Evolutionary conservation across 2,329 filamentous ascomycete species (phyloP), one percentile per base, ranked within the genome.

Genomic region (Harringtonia lauricola): DNA sequence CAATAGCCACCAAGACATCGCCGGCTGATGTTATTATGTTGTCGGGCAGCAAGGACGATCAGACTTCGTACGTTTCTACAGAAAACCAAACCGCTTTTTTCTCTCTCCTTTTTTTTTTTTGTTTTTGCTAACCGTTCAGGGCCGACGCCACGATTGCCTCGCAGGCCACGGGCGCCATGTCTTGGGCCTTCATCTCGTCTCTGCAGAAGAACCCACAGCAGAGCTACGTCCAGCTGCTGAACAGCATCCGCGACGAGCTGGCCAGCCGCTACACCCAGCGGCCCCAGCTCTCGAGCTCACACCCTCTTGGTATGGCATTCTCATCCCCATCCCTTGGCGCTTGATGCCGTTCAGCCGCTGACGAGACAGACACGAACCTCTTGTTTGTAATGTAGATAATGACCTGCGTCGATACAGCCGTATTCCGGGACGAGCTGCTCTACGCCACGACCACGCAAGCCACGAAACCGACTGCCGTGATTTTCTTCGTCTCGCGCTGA

Each of bases 201-300:
- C 75, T 98, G 53, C 90, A 87, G 69, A 95, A 95, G 74, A 94
- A 96, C 61, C 89, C 90, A 0, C 88, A 95, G 59, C 92, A 98
- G 70, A 95, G 88, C 68, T 98, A 98, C 58, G 89, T 98, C 41
- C 84, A 95, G 67, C 70, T 98, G 49, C 75, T 98, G 55, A 96
- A 95, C 71, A 95, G 83, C 64, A 95, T 98, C 57, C 84, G 92
- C 50, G 89, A 95, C 54, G 88, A 96, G 64, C 72, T 98, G 49
- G 69, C 86, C 49, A 79, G 77, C 41, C 90, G 90, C 59, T 98
- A 98, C 61, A 75, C 75, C 12, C 92, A 98, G 68, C 95, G 94
- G 70, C 92, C 92, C 46, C 92, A 98, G 70, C 70, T 98, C 54
- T 96, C 89, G 58, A 94, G 88, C 69, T 95, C 89, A 64, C 92